A percentile compares a stretch with the other conserved stretches of the same genome.
Conservation (phyloP, 306 rosid genomes). For the Hippophae tibetana region DNA sequence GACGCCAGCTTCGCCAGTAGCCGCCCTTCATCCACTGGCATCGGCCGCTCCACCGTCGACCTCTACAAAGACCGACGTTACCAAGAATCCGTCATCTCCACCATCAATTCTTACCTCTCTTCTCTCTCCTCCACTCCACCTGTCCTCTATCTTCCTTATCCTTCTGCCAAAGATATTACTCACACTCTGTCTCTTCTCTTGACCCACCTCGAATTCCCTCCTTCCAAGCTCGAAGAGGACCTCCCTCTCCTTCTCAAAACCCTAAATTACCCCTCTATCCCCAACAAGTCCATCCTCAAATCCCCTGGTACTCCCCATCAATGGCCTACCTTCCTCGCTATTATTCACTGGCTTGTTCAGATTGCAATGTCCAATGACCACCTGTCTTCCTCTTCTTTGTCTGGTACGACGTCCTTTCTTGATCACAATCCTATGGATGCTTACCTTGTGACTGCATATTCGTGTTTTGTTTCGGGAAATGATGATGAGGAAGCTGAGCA, state of each 20-base stretch:
- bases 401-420: slow-evolving; percentile 14
- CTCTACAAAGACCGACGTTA: slow-evolving; percentile 68
- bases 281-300: slow-evolving; percentile 59
- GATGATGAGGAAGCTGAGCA: slow-evolving; percentile 49
- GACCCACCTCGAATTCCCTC: slow-evolving; percentile 36
- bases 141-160: slow-evolving; percentile 44
- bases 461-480: slow-evolving; percentile 47
- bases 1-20: slow-evolving; percentile 80
- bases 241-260: slow-evolving; percentile 50
- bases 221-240: slow-evolving; percentile 60
- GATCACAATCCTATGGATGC: slow-evolving; percentile 24
- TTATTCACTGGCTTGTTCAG: slow-evolving; percentile 89
- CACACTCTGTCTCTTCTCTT: slow-evolving; percentile 54
- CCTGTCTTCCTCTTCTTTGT: slow-evolving; percentile 12
- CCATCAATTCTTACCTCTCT: slow-evolving; percentile 54
- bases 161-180: slow-evolving; percentile 66
- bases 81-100: slow-evolving; percentile 43
- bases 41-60: slow-evolving; percentile 38
- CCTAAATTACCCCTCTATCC: slow-evolving; percentile 54
- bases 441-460: slow-evolving; percentile 40
- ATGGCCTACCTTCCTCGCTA: slow-evolving; percentile 71
- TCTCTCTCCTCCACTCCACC: slow-evolving; percentile 35
- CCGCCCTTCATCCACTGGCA: slow-evolving; percentile 68
- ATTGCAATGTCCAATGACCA: slow-evolving; percentile 33
- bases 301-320: slow-evolving; percentile 82